Evolutionary conservation across 306 rosid genomes (phyloP), one percentile per base, ranked within the genome.

Genomic region (Abrus pulchellus): DNA sequence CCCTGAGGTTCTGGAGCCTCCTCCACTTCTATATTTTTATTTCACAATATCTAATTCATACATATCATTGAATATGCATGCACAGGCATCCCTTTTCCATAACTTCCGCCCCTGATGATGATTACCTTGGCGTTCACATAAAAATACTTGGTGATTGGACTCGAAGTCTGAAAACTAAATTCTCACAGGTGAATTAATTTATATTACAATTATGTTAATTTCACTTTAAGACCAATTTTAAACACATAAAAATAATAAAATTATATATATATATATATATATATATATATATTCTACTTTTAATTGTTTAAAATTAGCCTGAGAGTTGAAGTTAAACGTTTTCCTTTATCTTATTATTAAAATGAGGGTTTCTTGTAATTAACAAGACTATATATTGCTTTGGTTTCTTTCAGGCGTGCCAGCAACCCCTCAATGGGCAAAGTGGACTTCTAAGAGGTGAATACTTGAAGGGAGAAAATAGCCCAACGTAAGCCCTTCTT

Each of bases 21-120:
- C 67, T 34, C 66, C 36, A 29, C 30, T 40, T 57, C 30, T 4
- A 14, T 38, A 8, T 50, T 30, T 68, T 74, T 34, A n/a, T 49
- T 85, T 41, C 12, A 6, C 41, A 45, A 10, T 20, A 57, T 67
- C 48, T 56, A 67, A 54, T 33, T 66, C 38, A 45, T 43, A 30
- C 9, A 7, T 1, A 5, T 69, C 78, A 30, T 50, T 75, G 57
- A 59, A 66, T 53, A 65, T 55, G 68, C 68, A 45, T 61, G 28
- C 66, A 79, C 82, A 90, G 94, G 94, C 94, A 90, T 78, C 94
- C 94, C 61, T 90, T 90, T 83, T 90, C 94, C 79, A 87, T 90
- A 76, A 88, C 92, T 74, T 90, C 94, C 1, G 92, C 94, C 60
- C 94, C 94, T 2, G 86, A 87, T 56, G 92, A 90, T 48, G 80